Percentiles rank a stretch among this genome's conserved stretches.
phyloP scores from a whole-genome alignment of 129 eudicot genomes.

The Glebionis coronaria region DNA sequence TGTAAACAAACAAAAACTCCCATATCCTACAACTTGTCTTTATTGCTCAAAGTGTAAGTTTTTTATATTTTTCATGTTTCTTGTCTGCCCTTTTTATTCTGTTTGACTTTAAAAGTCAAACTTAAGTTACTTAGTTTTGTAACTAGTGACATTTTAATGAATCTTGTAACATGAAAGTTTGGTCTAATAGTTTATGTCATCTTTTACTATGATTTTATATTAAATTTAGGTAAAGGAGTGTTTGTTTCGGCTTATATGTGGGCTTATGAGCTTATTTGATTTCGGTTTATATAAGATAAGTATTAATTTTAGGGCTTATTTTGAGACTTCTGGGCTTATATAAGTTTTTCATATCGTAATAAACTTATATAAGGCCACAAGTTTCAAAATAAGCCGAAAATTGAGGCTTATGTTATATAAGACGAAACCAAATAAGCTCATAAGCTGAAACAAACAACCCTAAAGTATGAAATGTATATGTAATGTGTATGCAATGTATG shows the following conservation, averaged over 20 bases:
- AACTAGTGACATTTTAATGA: background rate
- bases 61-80: slow-evolving; percentile 36
- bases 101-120: slow-evolving; percentile 5
- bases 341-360: too few species aligned
- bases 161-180: background rate
- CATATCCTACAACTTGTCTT: background rate
- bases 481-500: slow-evolving; percentile 9
- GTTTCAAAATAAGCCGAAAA: too few species aligned
- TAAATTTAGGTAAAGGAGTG: background rate
- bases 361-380: too few species aligned
- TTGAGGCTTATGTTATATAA: too few species aligned
- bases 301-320: too few species aligned
- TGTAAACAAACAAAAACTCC: slow-evolving; percentile 7
- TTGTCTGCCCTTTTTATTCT: slow-evolving; percentile 7
- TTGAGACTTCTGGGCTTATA: too few species aligned
- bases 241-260: too few species aligned
- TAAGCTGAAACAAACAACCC: too few species aligned
- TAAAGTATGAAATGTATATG: too few species aligned
- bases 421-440: too few species aligned
- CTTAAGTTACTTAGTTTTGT: background rate
- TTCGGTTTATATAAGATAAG: too few species aligned
- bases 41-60: slow-evolving; percentile 22
- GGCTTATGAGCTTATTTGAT: too few species aligned
- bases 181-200: background rate
- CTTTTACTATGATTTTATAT: background rate